Percentiles rank a stretch among this genome's conserved stretches.
These are phyloP conservation scores for Chlorella sp. DNA, from an alignment of 139 green algal species.

Conservation along the genomic window DNA sequence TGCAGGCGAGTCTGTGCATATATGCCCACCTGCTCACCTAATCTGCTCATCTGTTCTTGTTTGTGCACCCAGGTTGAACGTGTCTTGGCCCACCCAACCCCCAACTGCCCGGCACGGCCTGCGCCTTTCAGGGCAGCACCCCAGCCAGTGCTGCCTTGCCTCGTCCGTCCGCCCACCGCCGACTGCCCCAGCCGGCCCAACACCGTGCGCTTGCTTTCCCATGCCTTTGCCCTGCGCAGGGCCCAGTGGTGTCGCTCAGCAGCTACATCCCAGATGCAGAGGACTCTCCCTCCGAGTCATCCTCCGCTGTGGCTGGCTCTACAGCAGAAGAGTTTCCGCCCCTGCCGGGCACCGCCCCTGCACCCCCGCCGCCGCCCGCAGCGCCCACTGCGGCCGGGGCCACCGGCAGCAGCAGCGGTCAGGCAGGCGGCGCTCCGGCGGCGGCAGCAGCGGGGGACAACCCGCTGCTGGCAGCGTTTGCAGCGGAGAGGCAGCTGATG, in stretches of 20 bases:
- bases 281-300: neutral
- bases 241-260: conserved; percentile 7
- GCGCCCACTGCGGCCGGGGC: neutral
- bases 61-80: too few relatives aligned
- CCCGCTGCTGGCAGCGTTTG: conserved; percentile 17
- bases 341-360: conserved; percentile 9
- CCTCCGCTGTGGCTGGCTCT: neutral
- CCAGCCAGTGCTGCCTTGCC: too few relatives aligned
- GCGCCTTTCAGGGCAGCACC: too few relatives aligned
- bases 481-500: conserved; percentile 14
- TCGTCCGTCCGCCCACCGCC: too few relatives aligned
- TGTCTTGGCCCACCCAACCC: too few relatives aligned
- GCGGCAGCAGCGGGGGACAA: neutral
- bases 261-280: neutral
- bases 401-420: neutral
- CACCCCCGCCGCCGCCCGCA: neutral
- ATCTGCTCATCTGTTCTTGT: too few relatives aligned
- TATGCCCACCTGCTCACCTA: too few relatives aligned
- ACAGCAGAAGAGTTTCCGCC: conserved; percentile 10
- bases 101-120: too few relatives aligned
- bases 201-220: too few relatives aligned
- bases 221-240: neutral
- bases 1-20: neutral
- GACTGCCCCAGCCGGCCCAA: too few relatives aligned
- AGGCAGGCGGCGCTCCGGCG: neutral